Percentiles rank a stretch among this genome's conserved stretches.
phyloP scores from a whole-genome alignment of 1,284 basidiomycete species.

The Ganoderma lucidum region DNA sequence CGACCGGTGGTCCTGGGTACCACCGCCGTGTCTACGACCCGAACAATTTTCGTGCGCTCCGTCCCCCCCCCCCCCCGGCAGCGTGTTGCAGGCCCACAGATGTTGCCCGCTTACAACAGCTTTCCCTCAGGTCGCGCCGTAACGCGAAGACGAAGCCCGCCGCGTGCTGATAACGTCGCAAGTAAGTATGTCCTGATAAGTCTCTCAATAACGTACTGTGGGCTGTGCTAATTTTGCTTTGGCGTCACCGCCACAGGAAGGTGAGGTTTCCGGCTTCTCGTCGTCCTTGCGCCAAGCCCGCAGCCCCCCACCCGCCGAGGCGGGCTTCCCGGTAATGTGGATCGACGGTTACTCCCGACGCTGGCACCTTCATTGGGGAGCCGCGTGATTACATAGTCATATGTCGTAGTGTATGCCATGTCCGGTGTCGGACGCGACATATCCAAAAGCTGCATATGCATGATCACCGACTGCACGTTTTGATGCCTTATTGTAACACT shows the following conservation, averaged over 20 bases:
- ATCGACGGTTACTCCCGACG: background rate
- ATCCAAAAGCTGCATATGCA: background rate
- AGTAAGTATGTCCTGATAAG: background rate
- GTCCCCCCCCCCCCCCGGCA: background rate
- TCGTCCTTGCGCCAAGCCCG: background rate
- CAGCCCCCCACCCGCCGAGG: background rate
- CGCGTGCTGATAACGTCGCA: background rate
- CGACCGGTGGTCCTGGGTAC: background rate
- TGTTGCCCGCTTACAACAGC: background rate
- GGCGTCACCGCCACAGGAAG: slow-evolving; percentile 1
- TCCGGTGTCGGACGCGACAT: background rate
- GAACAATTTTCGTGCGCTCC: background rate
- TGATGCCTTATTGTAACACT: background rate
- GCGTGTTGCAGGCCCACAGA: background rate
- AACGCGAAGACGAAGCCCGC: background rate
- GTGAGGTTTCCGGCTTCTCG: background rate
- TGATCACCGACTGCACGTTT: background rate
- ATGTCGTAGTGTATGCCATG: background rate
- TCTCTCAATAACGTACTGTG: background rate
- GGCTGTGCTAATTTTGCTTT: background rate
- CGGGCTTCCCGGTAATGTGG: background rate
- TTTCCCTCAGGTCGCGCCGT: background rate
- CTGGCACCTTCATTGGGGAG: background rate
- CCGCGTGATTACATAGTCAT: background rate
- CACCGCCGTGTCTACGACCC: background rate